Evolutionary conservation across 106 monocot genomes (phyloP).

Genomic region (Allium fistulosum): DNA sequence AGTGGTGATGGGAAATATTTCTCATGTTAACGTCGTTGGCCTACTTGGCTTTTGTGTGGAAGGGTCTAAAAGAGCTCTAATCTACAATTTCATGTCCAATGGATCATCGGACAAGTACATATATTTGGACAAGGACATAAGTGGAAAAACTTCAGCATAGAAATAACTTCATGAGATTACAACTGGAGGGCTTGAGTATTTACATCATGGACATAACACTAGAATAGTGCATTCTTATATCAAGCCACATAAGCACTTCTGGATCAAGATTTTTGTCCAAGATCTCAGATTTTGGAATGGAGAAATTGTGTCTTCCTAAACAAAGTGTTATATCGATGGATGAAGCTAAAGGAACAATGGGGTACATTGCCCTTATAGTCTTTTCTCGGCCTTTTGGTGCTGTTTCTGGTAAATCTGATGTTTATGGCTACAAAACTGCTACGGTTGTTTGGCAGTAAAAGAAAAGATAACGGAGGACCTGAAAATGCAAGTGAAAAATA

Average conservation of each 20-base stretch:
- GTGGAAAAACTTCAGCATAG: background rate
- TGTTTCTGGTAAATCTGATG: slow-evolving; percentile 10
- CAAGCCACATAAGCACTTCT: slow-evolving; percentile 19
- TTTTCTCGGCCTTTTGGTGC: slow-evolving; percentile 1
- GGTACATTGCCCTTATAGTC: slow-evolving; percentile 8
- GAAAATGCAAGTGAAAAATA: slow-evolving; percentile 2
- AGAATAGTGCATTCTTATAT: slow-evolving; percentile 38
- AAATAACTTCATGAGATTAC: slow-evolving; percentile 16
- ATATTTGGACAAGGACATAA: background rate
- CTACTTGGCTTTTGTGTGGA: slow-evolving; percentile 12
- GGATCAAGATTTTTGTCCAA: slow-evolving; percentile 15
- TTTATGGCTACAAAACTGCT: slow-evolving; percentile 15
- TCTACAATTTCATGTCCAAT: slow-evolving; percentile 24
- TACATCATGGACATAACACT: slow-evolving; percentile 27
- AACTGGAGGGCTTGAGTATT: slow-evolving; percentile 26
- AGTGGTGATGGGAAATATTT: slow-evolving; percentile 11
- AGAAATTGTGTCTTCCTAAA: slow-evolving; percentile 2
- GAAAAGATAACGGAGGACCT: background rate
- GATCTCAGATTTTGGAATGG: slow-evolving; percentile 14
- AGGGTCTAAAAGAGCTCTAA: slow-evolving; percentile 13
- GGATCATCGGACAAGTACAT: slow-evolving; percentile 17
- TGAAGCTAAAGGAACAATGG: slow-evolving; percentile 7
- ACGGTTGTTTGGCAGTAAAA: slow-evolving; percentile 6
- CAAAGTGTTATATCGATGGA: slow-evolving; percentile 6
- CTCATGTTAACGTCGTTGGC: slow-evolving; percentile 13